Evolutionary conservation across 331 rosid species (phyloP).

Genomic region (Cydonia oblonga): DNA sequence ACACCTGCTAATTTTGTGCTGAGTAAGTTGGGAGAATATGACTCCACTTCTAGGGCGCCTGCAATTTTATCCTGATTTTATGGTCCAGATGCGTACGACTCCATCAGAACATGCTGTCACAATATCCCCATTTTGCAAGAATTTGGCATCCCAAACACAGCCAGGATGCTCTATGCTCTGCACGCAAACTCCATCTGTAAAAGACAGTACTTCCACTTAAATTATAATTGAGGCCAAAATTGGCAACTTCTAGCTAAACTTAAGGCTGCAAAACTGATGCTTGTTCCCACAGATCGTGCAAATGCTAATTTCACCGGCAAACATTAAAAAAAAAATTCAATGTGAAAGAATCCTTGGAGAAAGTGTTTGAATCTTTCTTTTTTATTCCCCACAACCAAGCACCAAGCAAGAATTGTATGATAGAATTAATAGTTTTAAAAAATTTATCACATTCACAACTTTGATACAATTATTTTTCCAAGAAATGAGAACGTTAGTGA

Average conservation of each 20-base stretch:
- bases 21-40: conserved; percentile 58
- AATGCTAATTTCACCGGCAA: not conserved
- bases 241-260: conserved; percentile 8
- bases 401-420: not conserved
- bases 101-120: conserved; percentile 96
- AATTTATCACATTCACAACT: not conserved
- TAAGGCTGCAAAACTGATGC: not conserved
- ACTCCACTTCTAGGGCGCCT: conserved; percentile 58
- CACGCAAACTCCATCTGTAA: conserved; percentile 76
- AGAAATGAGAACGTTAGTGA: not conserved
- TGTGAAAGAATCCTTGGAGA: not conserved
- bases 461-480: not conserved
- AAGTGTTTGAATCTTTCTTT: not conserved
- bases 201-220: conserved; percentile 10
- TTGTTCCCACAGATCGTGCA: not conserved
- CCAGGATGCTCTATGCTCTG: conserved; percentile 99
- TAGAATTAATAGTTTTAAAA: not conserved
- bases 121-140: conserved; percentile 89
- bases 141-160: conserved; percentile 92
- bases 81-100: conserved; percentile 72
- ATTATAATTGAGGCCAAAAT: conserved; percentile 6
- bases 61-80: conserved; percentile 53
- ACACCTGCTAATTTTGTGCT: conserved; percentile 74
- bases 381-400: not conserved
- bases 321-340: not conserved